Conservation (phyloP, 495 filamentous ascomycete species). For the Trichoderma orchidacearum region DNA sequence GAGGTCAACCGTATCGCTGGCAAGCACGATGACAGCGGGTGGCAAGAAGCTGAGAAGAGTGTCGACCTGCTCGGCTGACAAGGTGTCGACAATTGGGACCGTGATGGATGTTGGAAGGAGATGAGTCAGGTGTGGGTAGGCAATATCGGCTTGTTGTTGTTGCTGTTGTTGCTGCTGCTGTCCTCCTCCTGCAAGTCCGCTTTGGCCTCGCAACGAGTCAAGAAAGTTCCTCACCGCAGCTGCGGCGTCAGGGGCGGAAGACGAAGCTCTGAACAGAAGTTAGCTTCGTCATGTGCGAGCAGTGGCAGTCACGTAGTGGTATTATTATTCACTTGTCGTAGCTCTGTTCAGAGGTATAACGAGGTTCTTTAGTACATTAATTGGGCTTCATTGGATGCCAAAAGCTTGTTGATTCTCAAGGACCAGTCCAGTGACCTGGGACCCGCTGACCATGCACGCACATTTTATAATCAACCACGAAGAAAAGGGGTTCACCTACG, state of each 20-base stretch:
- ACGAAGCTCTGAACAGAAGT: conserved; percentile 24
- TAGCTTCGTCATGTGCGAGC: conserved; percentile 13
- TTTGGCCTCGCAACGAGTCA: conserved; percentile 58
- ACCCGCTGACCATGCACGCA: background rate
- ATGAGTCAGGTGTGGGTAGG: conserved; percentile 77
- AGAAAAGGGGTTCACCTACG: conserved; percentile 66
- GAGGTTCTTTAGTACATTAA: background rate
- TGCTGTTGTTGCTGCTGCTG: conserved; percentile 24
- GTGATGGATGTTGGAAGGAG: conserved; percentile 67
- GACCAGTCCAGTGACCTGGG: conserved; percentile 2
- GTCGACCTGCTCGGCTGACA: conserved; percentile 51
- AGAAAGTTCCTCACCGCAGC: conserved; percentile 76
- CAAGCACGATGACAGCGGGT: conserved; percentile 48
- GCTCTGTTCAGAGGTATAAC: background rate
- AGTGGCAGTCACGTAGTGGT: conserved; percentile 6
- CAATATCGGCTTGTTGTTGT: conserved; percentile 38
- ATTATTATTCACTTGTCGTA: conserved; percentile 10
- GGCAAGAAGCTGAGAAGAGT: conserved; percentile 67
- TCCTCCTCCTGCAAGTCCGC: conserved; percentile 13
- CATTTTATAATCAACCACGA: conserved; percentile 12
- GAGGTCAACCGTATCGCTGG: conserved; percentile 39
- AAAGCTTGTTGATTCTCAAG: conserved; percentile 5
- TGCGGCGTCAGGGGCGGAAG: conserved; percentile 37
- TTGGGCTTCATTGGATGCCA: conserved; percentile 7
- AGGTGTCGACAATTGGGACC: conserved; percentile 57